These are phyloP conservation scores for Paramecium sexaurelia DNA, from an alignment of 73 alveolate genomes.

Conservation along the genomic window DNA sequence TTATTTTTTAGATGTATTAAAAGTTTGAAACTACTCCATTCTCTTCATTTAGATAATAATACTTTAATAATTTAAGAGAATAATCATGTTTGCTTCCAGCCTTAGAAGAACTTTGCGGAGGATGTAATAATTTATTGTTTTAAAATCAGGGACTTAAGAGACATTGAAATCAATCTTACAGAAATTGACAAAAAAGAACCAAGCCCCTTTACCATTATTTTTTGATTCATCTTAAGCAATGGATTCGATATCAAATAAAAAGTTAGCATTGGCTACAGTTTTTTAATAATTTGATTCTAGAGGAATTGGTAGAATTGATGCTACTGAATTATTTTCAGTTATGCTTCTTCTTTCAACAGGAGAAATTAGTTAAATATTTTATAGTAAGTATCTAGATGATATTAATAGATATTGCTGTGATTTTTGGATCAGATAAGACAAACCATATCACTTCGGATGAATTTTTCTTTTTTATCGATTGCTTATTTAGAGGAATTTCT, in stretches of 20 bases:
- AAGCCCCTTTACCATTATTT: constrained; percentile 52
- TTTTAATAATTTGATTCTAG: constrained; percentile 39
- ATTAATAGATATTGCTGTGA: constrained; percentile 34
- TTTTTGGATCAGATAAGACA: constrained; percentile 51
- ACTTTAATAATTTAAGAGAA: background rate
- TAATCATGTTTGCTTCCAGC: constrained; percentile 24
- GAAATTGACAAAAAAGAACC: constrained; percentile 23
- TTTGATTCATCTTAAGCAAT: constrained; percentile 21
- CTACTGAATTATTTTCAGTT: constrained; percentile 39
- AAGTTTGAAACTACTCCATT: constrained; percentile 50
- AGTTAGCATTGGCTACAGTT: background rate
- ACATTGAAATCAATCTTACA: constrained; percentile 33
- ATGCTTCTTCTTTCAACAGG: constrained; percentile 41
- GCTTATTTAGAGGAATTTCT: constrained; percentile 56
- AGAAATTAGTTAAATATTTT: constrained; percentile 40
- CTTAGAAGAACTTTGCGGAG: constrained; percentile 51
- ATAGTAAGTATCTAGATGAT: background rate
- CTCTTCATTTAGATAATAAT: constrained; percentile 29
- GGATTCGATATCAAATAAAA: constrained; percentile 45
- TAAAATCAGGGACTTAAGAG: constrained; percentile 31
- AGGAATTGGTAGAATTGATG: constrained; percentile 63
- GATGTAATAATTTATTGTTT: background rate
- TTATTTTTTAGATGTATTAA: constrained; percentile 16
- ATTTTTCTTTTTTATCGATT: constrained; percentile 32
- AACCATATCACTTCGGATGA: constrained; percentile 40